Evolutionary conservation across 306 rosid species (phyloP), one percentile per base, ranked within the genome.

Genomic region (Trichosanthes cucumerina): DNA sequence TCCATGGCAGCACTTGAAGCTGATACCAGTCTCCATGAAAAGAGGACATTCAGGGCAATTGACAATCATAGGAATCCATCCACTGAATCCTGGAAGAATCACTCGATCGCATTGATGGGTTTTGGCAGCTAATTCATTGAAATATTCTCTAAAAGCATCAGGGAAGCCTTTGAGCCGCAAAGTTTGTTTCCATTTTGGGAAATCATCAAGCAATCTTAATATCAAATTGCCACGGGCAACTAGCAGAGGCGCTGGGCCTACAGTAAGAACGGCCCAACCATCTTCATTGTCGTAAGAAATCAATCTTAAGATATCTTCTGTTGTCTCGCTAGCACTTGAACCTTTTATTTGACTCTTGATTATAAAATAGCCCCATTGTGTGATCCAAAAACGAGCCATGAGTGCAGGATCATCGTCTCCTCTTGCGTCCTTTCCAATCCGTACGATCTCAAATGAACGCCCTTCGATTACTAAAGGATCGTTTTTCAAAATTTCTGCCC

Each of bases 21-120:
- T 71, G 14, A 71, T 71, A 14, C 76, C 57, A 26, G 57, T 71
- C 76, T 71, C 76, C 76, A 71, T 71, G 57, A 71, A 71, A 7
- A 57, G 76, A 46, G 76, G 76, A 15, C 76, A 71, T 44, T 71
- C 91, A 0, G 89, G 89, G 86, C 88, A 2, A 71, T 79, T 71
- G 2, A 71, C 57, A 6, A 12, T 26, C 76, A 71, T 44, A 2
- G 76, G 76, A 71, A 71, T 71, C 80, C 86, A 85, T 41, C 90
- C 88, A 6, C 77, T 81, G 13, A 71, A 71, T 6, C 76, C 76
- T 0, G 76, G 76, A 71, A 71, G 76, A 43, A 44, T 44, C 2
- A 71, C 76, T 46, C 21, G 11, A 24, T 71, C 76, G 3, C 76
- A 71, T 44, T 46, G 57, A 6, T 71, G 58, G 3, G 0, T 14